Evolutionary conservation across 2,329 filamentous ascomycete species (phyloP), one percentile per base, ranked within the genome.

Genomic region (Malbranchea zuffiana): DNA sequence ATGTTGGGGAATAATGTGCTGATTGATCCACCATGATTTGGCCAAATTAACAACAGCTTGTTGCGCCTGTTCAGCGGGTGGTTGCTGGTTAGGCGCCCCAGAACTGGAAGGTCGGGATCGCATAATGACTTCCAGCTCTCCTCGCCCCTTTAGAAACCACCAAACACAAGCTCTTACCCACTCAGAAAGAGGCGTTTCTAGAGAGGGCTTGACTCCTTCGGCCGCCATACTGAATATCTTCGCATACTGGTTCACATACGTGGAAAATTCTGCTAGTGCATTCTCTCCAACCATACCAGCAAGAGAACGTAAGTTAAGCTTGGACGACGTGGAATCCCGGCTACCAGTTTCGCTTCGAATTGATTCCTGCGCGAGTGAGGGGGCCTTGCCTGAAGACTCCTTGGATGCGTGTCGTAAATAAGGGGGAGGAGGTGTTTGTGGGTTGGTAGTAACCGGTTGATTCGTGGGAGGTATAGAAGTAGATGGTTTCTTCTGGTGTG

Each of bases 141-240:
- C 74, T 43, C 86, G 78, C 13, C 86, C 87, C 47, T 75, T 80
- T 30, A 93, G 55, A 51, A 94, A 92, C 87, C 87, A 95, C 87
- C 87, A 95, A 1, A 83, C 65, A 3, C 76, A 78, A 16, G 78
- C 79, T 40, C 82, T 72, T 6, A 80, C 68, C 64, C 87, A 80
- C 42, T 85, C 75, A 31, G 71, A 67, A 0, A 80, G 68, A 0
- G 75, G 65, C 34, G 74, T 79, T 19, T 71, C 68, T 38, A 74
- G 68, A 3, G 86, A 55, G 0, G 82, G 76, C 44, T 74, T 77
- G 19, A 79, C 67, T 20, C 78, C 72, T 55, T 93, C 83, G 0
- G 85, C 79, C 40, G 87, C 82, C 28, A 88, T 60, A 24, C 76
- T 70, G 53, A 93, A 92, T 2, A 90, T 68, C 45, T 80, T 77